phyloP scores from a whole-genome alignment of 768 basidiomycete genomes.

The Collybia nuda region DNA sequence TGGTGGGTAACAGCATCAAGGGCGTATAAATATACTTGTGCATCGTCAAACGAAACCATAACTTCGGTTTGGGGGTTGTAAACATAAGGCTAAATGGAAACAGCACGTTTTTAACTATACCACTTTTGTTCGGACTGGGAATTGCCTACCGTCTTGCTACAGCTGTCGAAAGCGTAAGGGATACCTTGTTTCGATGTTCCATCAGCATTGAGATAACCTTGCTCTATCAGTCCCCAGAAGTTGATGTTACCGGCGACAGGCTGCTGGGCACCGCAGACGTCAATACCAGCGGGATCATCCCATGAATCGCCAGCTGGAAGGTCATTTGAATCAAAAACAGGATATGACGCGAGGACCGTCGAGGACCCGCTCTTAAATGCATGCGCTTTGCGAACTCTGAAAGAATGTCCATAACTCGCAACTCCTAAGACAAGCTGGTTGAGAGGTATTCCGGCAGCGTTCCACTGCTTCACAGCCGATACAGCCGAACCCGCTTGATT shows the following conservation, averaged over 20 bases:
- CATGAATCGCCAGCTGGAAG: slow-evolving; percentile 63
- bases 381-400: slow-evolving; percentile 42
- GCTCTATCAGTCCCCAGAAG: slow-evolving; percentile 64
- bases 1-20: too few species aligned
- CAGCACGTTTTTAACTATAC: neutral
- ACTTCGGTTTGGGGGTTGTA: slow-evolving; percentile 40
- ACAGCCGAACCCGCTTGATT: slow-evolving; percentile 74
- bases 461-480: slow-evolving; percentile 74
- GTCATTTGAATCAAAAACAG: slow-evolving; percentile 49
- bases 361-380: slow-evolving; percentile 44
- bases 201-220: slow-evolving; percentile 51
- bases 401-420: slow-evolving; percentile 82
- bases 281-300: slow-evolving; percentile 51
- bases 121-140: neutral
- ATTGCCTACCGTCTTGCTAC: slow-evolving; percentile 68
- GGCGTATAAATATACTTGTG: slow-evolving; percentile 25
- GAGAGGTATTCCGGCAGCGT: slow-evolving; percentile 70
- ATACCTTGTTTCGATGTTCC: slow-evolving; percentile 52
- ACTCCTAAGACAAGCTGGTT: slow-evolving; percentile 77
- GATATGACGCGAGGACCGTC: slow-evolving; percentile 43
- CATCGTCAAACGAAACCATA: slow-evolving; percentile 52
- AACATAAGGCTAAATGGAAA: slow-evolving; percentile 36
- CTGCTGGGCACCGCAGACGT: slow-evolving; percentile 56
- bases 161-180: slow-evolving; percentile 55
- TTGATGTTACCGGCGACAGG: slow-evolving; percentile 52